These are phyloP conservation scores for Ogataea nakhonphanomensis DNA, from an alignment of 805 yeast species.

Conservation along the genomic window DNA sequence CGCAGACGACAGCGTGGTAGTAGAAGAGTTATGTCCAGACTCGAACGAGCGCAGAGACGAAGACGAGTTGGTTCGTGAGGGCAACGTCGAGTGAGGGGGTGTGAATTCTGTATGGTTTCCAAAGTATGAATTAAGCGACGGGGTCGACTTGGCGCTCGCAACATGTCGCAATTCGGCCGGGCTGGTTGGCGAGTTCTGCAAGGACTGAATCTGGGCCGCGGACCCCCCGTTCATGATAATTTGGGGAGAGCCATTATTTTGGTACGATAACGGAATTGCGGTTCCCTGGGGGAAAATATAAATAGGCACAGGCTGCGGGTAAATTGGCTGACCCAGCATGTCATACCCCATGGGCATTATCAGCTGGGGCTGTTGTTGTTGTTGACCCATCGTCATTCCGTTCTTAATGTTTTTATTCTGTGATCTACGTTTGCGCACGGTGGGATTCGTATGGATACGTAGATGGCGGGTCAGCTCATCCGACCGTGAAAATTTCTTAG, in stretches of 20 bases:
- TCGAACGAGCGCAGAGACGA: conserved; percentile 32
- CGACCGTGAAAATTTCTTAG: conserved; percentile 71
- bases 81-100: conserved; percentile 29
- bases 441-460: conserved; percentile 69
- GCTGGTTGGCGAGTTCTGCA: conserved; percentile 15
- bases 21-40: conserved; percentile 28
- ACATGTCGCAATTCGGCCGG: conserved; percentile 14
- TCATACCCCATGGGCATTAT: conserved; percentile 32
- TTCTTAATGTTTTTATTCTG: conserved; percentile 9
- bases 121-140: conserved; percentile 21
- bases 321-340: conserved; percentile 30
- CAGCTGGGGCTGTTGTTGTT: conserved; percentile 15
- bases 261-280: conserved; percentile 17
- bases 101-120: conserved; percentile 19
- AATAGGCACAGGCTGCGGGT: conserved; percentile 32
- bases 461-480: conserved; percentile 87
- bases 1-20: conserved; percentile 25
- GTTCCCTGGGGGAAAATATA: conserved; percentile 28
- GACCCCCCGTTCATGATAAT: conserved; percentile 4
- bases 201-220: conserved; percentile 6
- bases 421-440: conserved; percentile 48
- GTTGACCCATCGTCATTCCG: conserved; percentile 6
- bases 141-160: conserved; percentile 24
- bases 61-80: conserved; percentile 32
- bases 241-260: conserved; percentile 4